Evolutionary conservation across 345 rosid species (phyloP).

Genomic region (Erodium maritimum): DNA sequence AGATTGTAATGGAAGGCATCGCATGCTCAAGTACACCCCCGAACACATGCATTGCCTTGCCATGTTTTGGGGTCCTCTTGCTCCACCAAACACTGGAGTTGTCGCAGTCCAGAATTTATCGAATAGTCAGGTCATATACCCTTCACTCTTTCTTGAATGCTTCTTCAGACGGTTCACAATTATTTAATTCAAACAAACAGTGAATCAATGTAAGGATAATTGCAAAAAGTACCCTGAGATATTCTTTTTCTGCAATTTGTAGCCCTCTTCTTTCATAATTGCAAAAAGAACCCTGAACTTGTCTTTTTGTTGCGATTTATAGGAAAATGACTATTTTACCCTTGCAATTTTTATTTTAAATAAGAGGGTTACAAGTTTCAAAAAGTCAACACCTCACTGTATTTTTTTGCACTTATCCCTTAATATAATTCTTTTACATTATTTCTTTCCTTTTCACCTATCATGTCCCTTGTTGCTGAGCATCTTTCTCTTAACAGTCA

Average conservation of each 20-base stretch:
- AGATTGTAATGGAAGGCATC: constrained; percentile 76
- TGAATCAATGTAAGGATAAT: too few species aligned
- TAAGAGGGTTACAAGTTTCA: too few species aligned
- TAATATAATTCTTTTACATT: not conserved
- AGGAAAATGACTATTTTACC: too few species aligned
- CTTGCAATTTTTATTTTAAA: too few species aligned
- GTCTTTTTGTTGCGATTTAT: too few species aligned
- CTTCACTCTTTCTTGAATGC: constrained; percentile 4
- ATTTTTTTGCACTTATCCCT: too few species aligned
- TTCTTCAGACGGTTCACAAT: constrained; percentile 3
- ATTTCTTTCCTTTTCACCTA: not conserved
- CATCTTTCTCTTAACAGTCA: constrained; percentile 24
- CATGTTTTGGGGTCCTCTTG: constrained; percentile 96
- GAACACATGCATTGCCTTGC: constrained; percentile 96
- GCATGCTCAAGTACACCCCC: constrained; percentile 93
- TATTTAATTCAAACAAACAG: too few species aligned
- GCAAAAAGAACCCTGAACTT: too few species aligned
- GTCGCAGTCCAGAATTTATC: constrained; percentile 78
- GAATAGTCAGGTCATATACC: constrained; percentile 52
- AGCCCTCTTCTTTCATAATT: too few species aligned
- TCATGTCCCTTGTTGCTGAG: constrained; percentile 12
- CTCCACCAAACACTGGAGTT: constrained; percentile 81
- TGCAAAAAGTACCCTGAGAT: too few species aligned
- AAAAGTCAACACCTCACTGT: too few species aligned
- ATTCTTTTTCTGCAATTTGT: too few species aligned